Percentiles rank a stretch among this genome's conserved stretches.
Conservation (phyloP, 2,329 filamentous ascomycete species). For the Colletotrichum eremochloae region DNA sequence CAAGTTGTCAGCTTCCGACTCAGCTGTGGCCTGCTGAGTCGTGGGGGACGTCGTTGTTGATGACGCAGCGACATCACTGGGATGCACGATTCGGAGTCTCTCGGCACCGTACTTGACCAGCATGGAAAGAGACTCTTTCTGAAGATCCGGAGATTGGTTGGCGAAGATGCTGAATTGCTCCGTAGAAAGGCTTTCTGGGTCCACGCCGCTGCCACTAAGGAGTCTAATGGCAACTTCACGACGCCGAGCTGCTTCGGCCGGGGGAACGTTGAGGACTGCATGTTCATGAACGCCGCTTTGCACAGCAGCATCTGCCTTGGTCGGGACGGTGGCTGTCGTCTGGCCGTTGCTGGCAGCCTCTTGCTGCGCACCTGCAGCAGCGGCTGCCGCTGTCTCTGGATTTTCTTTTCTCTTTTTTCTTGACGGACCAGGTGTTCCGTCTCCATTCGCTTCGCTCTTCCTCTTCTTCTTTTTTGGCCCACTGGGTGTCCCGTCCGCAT, state of each 20-base stretch:
- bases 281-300: conserved; percentile 41
- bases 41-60: conserved; percentile 47
- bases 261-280: conserved; percentile 48
- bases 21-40: conserved; percentile 38
- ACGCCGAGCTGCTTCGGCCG: conserved; percentile 64
- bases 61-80: conserved; percentile 51
- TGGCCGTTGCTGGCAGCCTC: conserved; percentile 14
- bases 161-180: conserved; percentile 72
- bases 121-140: conserved; percentile 68
- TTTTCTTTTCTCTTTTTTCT: conserved; percentile 41
- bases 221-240: conserved; percentile 63
- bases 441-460: conserved; percentile 37
- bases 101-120: conserved; percentile 70
- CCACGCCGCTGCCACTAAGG: conserved; percentile 61
- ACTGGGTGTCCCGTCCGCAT: conserved; percentile 41
- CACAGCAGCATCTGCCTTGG: conserved; percentile 38
- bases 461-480: conserved; percentile 46
- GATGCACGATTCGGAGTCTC: conserved; percentile 68
- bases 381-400: conserved; percentile 11
- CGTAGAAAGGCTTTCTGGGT: conserved; percentile 63
- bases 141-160: conserved; percentile 69
- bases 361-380: conserved; percentile 15
- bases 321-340: conserved; percentile 13
- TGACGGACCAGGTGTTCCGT: conserved; percentile 43
- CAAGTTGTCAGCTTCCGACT: conserved; percentile 38